Evolutionary conservation across 768 basidiomycete species (phyloP), one percentile per base, ranked within the genome.

Genomic region (Mycena albidolilacea): DNA sequence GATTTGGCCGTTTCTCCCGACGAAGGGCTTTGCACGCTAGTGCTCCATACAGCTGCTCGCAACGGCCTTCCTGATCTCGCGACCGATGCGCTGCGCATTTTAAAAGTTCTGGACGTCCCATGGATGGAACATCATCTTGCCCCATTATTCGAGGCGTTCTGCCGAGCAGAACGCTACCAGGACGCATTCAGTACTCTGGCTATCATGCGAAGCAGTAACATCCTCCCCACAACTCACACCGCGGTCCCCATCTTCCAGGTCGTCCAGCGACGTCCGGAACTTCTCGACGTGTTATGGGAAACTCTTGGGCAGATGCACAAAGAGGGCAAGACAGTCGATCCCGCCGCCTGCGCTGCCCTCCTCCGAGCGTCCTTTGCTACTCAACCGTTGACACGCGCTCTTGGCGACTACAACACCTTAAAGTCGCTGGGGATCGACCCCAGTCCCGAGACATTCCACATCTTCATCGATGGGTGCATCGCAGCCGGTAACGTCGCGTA

Each of bases 61-160:
- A 85, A 89, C 72, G 95, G 93, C n/a, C 83, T 90, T 43, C 88
- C 93, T 7, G 88, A 90, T 58, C 85, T 97, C 0, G 95, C 92
- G 30, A 84, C 88, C 15, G 90, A 91, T 52, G 93, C 88, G 38
- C 82, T 96, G 52, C 88, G 86, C 1, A 82, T 87, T 8, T 83
- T 97, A 48, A 86, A 88, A 57, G 64, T 73, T 11, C 81, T 88
- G 9, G 86, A 87, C 17, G 81, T 89, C 15, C 78, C 84, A 58
- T 86, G 88, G 82, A 78, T 86, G 77, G 95, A 96, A 79, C 82
- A 93, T 77, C 96, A 97, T 79, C 90, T 95, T 76, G 90, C 93
- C 0, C 90, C 95, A 3, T 81, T 96, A 23, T 83, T 97, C 39
- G 93, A 96, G 78, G 91, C 95, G 0, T 91, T 93, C 77, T 90